Percentiles rank a stretch among this genome's conserved stretches.
These are phyloP conservation scores for Naganishia vaughanmartiniae DNA, from an alignment of 768 basidiomycete species.

Conservation along the genomic window DNA sequence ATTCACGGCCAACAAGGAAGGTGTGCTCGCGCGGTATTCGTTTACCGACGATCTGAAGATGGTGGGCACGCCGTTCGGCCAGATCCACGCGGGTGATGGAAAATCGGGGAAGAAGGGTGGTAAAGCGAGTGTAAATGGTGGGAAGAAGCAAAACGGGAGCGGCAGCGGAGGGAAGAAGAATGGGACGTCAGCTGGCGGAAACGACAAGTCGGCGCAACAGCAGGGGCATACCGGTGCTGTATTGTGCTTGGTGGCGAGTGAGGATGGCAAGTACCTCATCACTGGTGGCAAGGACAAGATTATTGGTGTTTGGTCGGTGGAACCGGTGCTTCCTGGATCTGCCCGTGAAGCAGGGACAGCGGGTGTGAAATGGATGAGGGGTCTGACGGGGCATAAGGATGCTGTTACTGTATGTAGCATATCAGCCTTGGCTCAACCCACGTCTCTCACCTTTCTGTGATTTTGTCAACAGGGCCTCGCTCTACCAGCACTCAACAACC, in stretches of 20 bases:
- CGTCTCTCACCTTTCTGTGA: conserved; percentile 14
- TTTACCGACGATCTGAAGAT: conserved; percentile 46
- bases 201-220: conserved; percentile 29
- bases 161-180: conserved; percentile 18
- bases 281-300: conserved; percentile 81
- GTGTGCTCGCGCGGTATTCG: conserved; percentile 62
- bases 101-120: conserved; percentile 49
- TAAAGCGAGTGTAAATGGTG: conserved; percentile 51
- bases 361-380: conserved; percentile 73
- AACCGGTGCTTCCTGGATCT: not conserved
- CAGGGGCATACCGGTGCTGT: conserved; percentile 79
- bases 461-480: conserved; percentile 61
- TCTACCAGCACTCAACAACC: conserved; percentile 74
- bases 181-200: conserved; percentile 33
- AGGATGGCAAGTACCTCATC: conserved; percentile 78
- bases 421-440: conserved; percentile 31
- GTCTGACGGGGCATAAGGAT: conserved; percentile 75
- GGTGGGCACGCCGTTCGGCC: conserved; percentile 42
- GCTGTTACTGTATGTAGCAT: conserved; percentile 63
- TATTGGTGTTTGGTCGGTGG: conserved; percentile 79
- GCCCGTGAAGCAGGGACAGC: conserved; percentile 40
- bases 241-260: conserved; percentile 74
- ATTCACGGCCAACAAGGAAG: conserved; percentile 90
- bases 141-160: conserved; percentile 52
- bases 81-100: conserved; percentile 38